Conservation (phyloP, 2,329 filamentous ascomycete species). For the Pochonia chlamydosporia region DNA sequence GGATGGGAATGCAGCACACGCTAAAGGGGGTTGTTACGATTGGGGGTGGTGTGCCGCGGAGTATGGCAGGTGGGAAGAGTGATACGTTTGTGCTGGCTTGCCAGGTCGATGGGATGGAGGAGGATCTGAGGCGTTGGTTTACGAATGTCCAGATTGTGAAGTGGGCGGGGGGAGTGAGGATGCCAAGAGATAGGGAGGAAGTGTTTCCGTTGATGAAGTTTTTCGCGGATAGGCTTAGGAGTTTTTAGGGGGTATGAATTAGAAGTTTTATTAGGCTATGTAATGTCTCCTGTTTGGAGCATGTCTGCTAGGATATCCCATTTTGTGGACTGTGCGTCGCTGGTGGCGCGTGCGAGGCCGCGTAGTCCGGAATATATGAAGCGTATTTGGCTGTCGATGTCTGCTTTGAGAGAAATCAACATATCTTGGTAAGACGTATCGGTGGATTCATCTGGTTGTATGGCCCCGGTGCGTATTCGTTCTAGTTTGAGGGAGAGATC, state of each 20-base stretch:
- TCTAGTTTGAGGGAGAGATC: constrained; percentile 69
- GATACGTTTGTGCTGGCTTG: constrained; percentile 58
- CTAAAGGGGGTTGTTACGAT: constrained; percentile 58
- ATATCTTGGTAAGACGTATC: constrained; percentile 43
- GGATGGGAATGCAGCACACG: constrained; percentile 37
- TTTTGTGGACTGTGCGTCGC: constrained; percentile 50
- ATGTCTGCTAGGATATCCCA: constrained; percentile 82
- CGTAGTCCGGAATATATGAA: constrained; percentile 71
- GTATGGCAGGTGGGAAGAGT: constrained; percentile 47
- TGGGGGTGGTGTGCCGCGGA: constrained; percentile 52
- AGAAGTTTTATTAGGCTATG: background rate
- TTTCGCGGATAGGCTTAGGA: constrained; percentile 56
- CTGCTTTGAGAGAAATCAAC: constrained; percentile 50
- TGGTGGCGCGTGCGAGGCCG: constrained; percentile 68
- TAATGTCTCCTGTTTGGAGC: constrained; percentile 48
- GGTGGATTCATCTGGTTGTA: constrained; percentile 12
- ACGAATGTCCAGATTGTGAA: constrained; percentile 59
- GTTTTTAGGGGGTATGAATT: constrained; percentile 3
- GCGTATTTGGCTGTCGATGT: constrained; percentile 59
- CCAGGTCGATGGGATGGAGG: constrained; percentile 55
- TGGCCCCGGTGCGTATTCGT: constrained; percentile 40
- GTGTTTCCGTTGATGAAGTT: constrained; percentile 88
- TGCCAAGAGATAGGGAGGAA: constrained; percentile 80
- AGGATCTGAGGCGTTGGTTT: constrained; percentile 61
- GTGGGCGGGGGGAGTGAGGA: constrained; percentile 67